Conservation (phyloP, 164 flowering plant genomes). For the Macadamia integrifolia region DNA sequence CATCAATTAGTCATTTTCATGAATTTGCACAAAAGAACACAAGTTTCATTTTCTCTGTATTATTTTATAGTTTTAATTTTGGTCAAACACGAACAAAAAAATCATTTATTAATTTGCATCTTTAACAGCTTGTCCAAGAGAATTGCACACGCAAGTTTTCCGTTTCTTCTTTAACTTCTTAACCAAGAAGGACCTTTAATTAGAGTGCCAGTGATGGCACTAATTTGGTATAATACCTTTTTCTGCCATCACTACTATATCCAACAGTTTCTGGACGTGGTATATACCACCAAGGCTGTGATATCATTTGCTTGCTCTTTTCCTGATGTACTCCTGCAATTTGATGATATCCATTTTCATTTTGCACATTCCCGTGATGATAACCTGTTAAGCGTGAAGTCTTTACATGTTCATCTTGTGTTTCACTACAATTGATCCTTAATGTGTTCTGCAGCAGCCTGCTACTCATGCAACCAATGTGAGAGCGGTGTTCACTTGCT, state of each 20-base stretch:
- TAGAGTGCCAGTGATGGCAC: too few relatives aligned
- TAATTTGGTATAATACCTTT: too few relatives aligned
- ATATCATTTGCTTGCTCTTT: not conserved
- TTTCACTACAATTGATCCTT: conserved; percentile 5
- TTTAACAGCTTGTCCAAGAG: too few relatives aligned
- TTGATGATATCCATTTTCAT: not conserved
- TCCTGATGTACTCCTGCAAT: not conserved
- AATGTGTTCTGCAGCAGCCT: conserved; percentile 52
- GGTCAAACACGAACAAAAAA: too few relatives aligned
- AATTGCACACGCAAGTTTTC: too few relatives aligned
- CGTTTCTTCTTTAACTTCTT: too few relatives aligned
- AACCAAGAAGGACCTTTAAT: too few relatives aligned
- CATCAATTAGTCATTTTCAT: too few relatives aligned
- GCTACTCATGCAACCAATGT: conserved; percentile 84
- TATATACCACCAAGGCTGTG: not conserved
- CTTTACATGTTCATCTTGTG: not conserved
- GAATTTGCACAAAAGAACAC: too few relatives aligned
- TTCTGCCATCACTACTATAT: not conserved
- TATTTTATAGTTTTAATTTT: too few relatives aligned
- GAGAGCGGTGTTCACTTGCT: conserved; percentile 76
- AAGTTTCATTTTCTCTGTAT: too few relatives aligned
- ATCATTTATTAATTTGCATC: too few relatives aligned
- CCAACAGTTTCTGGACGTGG: not conserved
- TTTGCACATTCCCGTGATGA: not conserved
- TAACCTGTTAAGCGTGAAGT: not conserved